Base-by-base conservation (phyloP, 192 early-diverging fungal species). In the Mortierella antarctica region DNA sequence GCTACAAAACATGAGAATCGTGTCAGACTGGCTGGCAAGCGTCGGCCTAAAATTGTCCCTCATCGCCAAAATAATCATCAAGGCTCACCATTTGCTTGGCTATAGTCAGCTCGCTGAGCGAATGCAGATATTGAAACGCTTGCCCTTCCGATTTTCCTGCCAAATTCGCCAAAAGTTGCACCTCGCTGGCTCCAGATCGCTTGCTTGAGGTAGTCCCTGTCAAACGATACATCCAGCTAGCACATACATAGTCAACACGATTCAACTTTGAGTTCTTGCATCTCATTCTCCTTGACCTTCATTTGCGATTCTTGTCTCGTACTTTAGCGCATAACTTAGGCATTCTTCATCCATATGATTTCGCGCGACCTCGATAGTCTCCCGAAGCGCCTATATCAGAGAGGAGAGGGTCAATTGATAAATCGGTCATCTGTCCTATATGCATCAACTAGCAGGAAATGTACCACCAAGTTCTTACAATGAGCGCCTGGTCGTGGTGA, bases 321-420 rank as follows among this genome's bases (percentile, higher is more conserved):
- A 87, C 77, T 83, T 87, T 17, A 83, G 71, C 7, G 83, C 84
- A 58, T 85, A 80, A 11, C 82, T 82, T 2, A 87, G 61, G 44
- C 84, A 85, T 20, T 85, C 84, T 70, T 83, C 66, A 52, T 85
- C 82, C 53, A 75, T 60, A 23, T 80, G 67, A 41, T 83, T 74
- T 23, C 84, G 82, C 10, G 85, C 85, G n/a, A 82, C 71, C 21
- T 82, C 78, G 6, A 86, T 68, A 3, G 85, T 77, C 58, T 84
- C 82, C 7, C 64, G 64, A 17, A 86, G 82, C 2, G 74, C 83
- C 85, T 86, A 62, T 66, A 31, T 31, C 31, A 31, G 31, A 31
- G 3, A 31, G 1, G 9, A 57, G 21, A 18, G 1, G 10, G 55
- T 57, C n/a, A 57, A 21, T 21, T 20, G 15, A 47, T 20, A n/a